Evolutionary conservation across 805 yeast genomes (phyloP), one percentile per base, ranked within the genome.

Genomic region (Candida chauliodis): DNA sequence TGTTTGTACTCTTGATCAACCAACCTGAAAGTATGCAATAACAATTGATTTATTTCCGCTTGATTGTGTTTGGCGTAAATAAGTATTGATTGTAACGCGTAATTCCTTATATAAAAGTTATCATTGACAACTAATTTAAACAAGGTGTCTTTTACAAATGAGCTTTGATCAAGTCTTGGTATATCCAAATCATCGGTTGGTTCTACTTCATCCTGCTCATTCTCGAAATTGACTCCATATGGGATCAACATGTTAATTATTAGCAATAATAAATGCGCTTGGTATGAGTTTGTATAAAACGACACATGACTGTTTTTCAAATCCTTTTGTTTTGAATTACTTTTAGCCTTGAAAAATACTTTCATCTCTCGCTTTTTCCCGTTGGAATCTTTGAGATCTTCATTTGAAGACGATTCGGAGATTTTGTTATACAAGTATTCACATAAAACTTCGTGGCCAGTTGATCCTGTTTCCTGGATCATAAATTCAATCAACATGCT

Each of bases 281-380:
- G 74, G 38, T 58, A 65, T 0, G 66, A 47, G 38, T 69, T 69
- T 5, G 50, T 52, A 41, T 46, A 64, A 0, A 68, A 62, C 25
- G 44, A 51, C n/a, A 59, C 51, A 37, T 38, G 51, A 30, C 28
- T 47, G 18, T 23, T 21, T 9, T 31, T 45, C 5, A 41, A 36
- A 9, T 47, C 55, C 34, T 53, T 57, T 1, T 40, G 41, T 19
- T 37, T 53, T 2, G 48, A 34, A 8, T 45, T 30, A 9, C 45
- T 23, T 27, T 53, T 57, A 1, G 46, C 34, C 34, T 61, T 63
- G 42, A 62, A 55, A 32, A 63, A 61, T 6, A 58, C 30, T 6
- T 30, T 33, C 3, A 38, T 22, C 21, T 37, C 38, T 27, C 37
- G 14, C 14, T 38, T 41, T 3, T 58, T 47, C 26, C 60, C 60